Percentiles rank a stretch among this genome's conserved stretches.
phyloP scores from a whole-genome alignment of 176 grass and related monocot genomes.

The Neostapfia colusana region DNA sequence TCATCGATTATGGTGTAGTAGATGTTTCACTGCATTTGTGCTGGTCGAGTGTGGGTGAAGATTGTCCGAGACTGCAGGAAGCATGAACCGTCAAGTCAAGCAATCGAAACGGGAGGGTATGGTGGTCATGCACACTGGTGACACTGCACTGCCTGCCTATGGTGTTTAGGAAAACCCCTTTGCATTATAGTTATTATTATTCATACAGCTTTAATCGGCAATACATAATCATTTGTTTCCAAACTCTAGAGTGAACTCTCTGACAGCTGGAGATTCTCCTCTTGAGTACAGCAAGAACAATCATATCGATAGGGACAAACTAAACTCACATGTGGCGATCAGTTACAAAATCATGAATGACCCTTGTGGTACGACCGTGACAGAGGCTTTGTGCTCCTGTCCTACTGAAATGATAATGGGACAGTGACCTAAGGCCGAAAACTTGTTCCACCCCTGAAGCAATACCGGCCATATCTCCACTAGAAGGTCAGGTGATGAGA shows the following conservation, averaged over 20 bases:
- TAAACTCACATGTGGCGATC: not conserved
- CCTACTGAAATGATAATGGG: not conserved
- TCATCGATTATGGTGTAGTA: slow-evolving; percentile 8
- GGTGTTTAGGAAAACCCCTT: not conserved
- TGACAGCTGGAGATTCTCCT: not conserved
- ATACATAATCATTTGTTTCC: not conserved
- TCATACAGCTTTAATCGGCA: not conserved
- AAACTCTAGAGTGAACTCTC: not conserved
- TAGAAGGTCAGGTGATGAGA: slow-evolving; percentile 4
- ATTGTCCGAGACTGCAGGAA: not conserved
- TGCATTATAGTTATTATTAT: not conserved
- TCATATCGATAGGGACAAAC: not conserved
- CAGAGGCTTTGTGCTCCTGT: not conserved
- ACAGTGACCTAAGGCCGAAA: slow-evolving; percentile 24
- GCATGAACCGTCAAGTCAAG: not conserved
- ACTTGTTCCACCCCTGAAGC: not conserved
- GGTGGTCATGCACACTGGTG: not conserved
- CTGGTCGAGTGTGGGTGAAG: not conserved
- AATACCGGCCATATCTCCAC: slow-evolving; percentile 1
- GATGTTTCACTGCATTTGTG: not conserved
- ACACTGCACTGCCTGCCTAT: too few species aligned
- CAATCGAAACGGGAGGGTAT: not conserved
- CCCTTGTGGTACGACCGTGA: slow-evolving; percentile 15
- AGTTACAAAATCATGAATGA: slow-evolving; percentile 34
- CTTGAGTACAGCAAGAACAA: not conserved